A percentile compares a stretch with the other conserved stretches of the same genome.
phyloP scores from a whole-genome alignment of 2,329 filamentous ascomycete genomes.

The Parastagonospora nodorum region DNA sequence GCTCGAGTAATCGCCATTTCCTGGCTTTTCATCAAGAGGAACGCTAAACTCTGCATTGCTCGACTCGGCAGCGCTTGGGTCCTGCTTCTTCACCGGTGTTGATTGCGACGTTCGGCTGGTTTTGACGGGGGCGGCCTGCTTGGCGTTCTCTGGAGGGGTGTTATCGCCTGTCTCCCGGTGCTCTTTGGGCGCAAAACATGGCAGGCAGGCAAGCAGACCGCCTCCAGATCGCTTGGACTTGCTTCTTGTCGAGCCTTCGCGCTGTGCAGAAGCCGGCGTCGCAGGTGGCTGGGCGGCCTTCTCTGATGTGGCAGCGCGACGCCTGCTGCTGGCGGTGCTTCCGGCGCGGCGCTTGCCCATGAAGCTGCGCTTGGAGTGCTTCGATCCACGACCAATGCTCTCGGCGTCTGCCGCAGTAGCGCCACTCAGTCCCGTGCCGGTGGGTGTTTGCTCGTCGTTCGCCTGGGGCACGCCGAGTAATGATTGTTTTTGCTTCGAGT shows the following conservation, averaged over 20 bases:
- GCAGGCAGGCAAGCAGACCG: conserved; percentile 59
- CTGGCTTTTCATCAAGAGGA: conserved; percentile 51
- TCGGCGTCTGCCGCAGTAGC: conserved; percentile 53
- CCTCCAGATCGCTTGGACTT: conserved; percentile 49
- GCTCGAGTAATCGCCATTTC: conserved; percentile 27
- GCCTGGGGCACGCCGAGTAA: conserved; percentile 44
- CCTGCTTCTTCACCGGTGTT: conserved; percentile 51
- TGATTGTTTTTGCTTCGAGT: conserved; percentile 44
- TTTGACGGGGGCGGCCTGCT: conserved; percentile 42
- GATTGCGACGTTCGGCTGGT: conserved; percentile 54
- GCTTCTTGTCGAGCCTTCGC: conserved; percentile 43
- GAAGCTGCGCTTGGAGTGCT: conserved; percentile 52
- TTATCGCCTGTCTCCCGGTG: conserved; percentile 48
- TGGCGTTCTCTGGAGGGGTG: conserved; percentile 55
- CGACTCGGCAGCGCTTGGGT: conserved; percentile 47
- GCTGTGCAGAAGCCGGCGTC: conserved; percentile 33
- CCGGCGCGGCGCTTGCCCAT: conserved; percentile 51
- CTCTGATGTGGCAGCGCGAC: conserved; percentile 45
- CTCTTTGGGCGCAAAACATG: conserved; percentile 70
- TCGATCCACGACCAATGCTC: conserved; percentile 51
- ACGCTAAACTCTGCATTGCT: conserved; percentile 53
- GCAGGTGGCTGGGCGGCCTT: conserved; percentile 46
- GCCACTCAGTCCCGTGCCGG: conserved; percentile 49
- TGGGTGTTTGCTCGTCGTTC: conserved; percentile 36
- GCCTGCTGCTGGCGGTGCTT: conserved; percentile 54